Conservation (phyloP, 192 early-diverging fungal genomes). For the Dispira simplex region DNA sequence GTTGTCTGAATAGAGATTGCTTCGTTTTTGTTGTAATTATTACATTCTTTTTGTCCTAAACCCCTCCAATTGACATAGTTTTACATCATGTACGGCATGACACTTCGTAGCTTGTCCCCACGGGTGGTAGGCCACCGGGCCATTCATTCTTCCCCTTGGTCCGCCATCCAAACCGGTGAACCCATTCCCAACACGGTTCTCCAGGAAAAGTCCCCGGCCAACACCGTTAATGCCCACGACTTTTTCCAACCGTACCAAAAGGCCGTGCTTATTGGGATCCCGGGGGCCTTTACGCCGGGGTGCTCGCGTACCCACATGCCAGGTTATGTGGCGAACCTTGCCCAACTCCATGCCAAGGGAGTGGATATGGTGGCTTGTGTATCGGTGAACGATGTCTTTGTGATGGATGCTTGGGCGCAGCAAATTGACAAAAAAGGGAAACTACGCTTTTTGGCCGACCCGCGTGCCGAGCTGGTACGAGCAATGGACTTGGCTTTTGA, state of each 20-base stretch:
- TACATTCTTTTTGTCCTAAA: too few species aligned
- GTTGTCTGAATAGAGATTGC: too few species aligned
- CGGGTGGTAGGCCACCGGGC: neutral
- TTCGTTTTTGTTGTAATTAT: too few species aligned
- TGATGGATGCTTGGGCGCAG: slow-evolving; percentile 34
- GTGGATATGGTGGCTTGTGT: slow-evolving; percentile 53
- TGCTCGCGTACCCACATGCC: slow-evolving; percentile 54
- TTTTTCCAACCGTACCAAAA: slow-evolving; percentile 17
- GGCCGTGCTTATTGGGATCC: slow-evolving; percentile 43
- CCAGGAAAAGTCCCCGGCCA: slow-evolving; percentile 3
- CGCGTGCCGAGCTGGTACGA: slow-evolving; percentile 29
- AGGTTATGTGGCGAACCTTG: slow-evolving; percentile 26
- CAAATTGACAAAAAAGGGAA: neutral
- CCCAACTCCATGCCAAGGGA: slow-evolving; percentile 49
- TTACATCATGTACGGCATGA: too few species aligned
- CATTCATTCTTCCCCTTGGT: neutral
- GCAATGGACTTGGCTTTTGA: slow-evolving; percentile 38
- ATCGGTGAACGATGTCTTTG: slow-evolving; percentile 41
- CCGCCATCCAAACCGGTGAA: neutral
- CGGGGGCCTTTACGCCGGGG: slow-evolving; percentile 48
- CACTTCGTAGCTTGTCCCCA: neutral
- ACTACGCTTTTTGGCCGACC: slow-evolving; percentile 29
- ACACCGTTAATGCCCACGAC: neutral
- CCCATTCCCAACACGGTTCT: neutral
- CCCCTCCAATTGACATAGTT: too few species aligned